phyloP scores from a whole-genome alignment of 768 basidiomycete genomes.

The Suillus sp. region DNA sequence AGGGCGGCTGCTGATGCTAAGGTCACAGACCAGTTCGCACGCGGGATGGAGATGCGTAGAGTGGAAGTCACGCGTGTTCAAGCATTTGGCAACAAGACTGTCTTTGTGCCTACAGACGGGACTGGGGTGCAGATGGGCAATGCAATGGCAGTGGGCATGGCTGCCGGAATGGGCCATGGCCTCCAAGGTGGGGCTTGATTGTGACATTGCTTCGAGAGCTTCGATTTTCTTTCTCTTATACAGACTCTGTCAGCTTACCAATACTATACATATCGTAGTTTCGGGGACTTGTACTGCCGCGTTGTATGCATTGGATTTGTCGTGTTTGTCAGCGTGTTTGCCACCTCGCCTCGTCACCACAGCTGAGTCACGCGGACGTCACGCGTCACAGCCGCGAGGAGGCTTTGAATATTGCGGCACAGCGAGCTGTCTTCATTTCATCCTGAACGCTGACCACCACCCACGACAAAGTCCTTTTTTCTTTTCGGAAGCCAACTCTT shows the following conservation, averaged over 20 bases:
- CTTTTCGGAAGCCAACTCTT: conserved; percentile 12
- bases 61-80: conserved; percentile 62
- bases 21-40: conserved; percentile 65
- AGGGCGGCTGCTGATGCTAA: conserved; percentile 64
- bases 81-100: conserved; percentile 68
- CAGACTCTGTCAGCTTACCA: background rate
- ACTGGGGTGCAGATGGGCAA: conserved; percentile 58
- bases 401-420: conserved; percentile 30
- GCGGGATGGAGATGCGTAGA: conserved; percentile 74
- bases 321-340: background rate
- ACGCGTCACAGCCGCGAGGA: conserved; percentile 37
- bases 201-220: background rate
- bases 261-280: background rate
- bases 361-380: conserved; percentile 31
- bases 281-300: background rate
- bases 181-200: conserved; percentile 16
- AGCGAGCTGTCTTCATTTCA: conserved; percentile 23
- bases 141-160: conserved; percentile 70
- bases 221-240: background rate
- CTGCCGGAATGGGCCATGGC: conserved; percentile 58
- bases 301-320: background rate
- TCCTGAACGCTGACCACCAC: conserved; percentile 31
- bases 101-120: conserved; percentile 71
- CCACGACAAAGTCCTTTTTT: conserved; percentile 16
- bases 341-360: background rate